Evolutionary conservation across 2,329 filamentous ascomycete genomes (phyloP), one percentile per base, ranked within the genome.

Genomic region (Scleromitrula shiraiana): DNA sequence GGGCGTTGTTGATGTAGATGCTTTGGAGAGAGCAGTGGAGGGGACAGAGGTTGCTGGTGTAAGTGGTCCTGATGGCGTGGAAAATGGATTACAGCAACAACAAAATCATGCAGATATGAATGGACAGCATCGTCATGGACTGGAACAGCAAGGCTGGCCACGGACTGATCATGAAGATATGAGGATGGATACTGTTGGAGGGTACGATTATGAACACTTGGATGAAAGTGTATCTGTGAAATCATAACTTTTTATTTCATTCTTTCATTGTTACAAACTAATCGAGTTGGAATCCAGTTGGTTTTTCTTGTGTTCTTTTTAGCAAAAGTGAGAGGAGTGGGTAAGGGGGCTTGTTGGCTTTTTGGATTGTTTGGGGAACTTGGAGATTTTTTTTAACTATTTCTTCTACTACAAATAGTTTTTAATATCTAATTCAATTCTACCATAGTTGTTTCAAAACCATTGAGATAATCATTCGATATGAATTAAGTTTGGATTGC

Each of bases 401-500:
- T n/a, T 20, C 19, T 8, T 35, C 23, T 41, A 24, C 15, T 47
- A 42, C 44, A 47, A 27, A 47, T 47, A 47, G 29, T 23, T 47
- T 47, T 42, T 47, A 47, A 47, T 47, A 42, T 36, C 17, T 32
- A 44, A n/a, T n/a, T n/a, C n/a, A n/a, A n/a, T n/a, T n/a, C n/a
- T n/a, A n/a, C n/a, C n/a, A n/a, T n/a, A n/a, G n/a, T n/a, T n/a
- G n/a, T n/a, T n/a, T n/a, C n/a, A n/a, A n/a, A n/a, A n/a, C n/a
- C n/a, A n/a, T n/a, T n/a, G n/a, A n/a, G n/a, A n/a, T n/a, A n/a
- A n/a, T n/a, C n/a, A n/a, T n/a, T n/a, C n/a, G n/a, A n/a, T n/a
- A n/a, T n/a, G n/a, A n/a, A n/a, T n/a, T n/a, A n/a, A n/a, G n/a
- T n/a, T n/a, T n/a, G n/a, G n/a, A n/a, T n/a, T n/a, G n/a, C n/a